Evolutionary conservation across 2,329 filamentous ascomycete species (phyloP), one percentile per base, ranked within the genome.

Genomic region (Eutypella sp.): DNA sequence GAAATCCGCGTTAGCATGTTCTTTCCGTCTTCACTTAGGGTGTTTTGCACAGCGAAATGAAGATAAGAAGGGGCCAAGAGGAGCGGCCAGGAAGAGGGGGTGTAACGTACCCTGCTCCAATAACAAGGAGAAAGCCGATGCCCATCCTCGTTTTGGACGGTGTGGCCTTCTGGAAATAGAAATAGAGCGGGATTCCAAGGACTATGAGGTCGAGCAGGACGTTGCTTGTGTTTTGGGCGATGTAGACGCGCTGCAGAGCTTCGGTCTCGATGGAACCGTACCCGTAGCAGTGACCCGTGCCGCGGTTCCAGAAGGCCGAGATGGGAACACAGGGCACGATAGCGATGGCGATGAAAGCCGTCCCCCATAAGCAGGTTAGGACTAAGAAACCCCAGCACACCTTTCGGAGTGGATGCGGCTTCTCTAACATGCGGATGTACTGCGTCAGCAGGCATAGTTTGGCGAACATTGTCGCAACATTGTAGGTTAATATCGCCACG

Each of bases 371-470:
- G 16, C 47, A 56, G 40, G 49, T 52, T n/a, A 58, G 5, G 16
- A 45, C 54, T 38, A 62, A 48, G 41, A 60, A 53, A 23, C 53
- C 48, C 45, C 57, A 57, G 34, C 58, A 60, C 27, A 56, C 31
- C 11, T 44, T 43, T 27, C 58, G 49, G 15, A 50, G 41, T n/a
- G 51, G 55, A 3, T 15, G 49, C 15, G 49, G 54, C 7, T 41
- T 48, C 2, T 52, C 46, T 51, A 64, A 67, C n/a, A 68, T 52
- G 9, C 65, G 64, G 15, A 68, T 58, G 49, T 67, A 69, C 29
- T 68, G 67, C 10, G 62, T 47, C 1, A 68, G 55, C 0, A 69
- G 57, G 5, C 64, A 66, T 6, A 68, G 55, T 40, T 69, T 69
- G 55, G 67, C 62, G 24, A 67, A 58, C 0, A 60, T 59, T 11